Evolutionary conservation across 2,329 filamentous ascomycete genomes (phyloP).

Genomic region (Elsinoe necatrix): DNA sequence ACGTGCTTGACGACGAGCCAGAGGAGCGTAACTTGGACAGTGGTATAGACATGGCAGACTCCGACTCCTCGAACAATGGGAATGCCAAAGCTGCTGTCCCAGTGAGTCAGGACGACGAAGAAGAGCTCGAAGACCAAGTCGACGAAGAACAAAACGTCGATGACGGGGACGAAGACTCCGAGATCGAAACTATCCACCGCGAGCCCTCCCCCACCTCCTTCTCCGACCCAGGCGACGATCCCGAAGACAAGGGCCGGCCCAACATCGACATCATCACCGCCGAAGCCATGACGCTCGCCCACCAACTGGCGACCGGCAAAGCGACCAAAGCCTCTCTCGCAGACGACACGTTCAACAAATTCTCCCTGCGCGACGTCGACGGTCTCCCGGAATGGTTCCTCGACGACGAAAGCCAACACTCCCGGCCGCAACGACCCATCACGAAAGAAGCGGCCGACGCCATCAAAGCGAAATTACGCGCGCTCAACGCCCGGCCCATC

Average conservation of each 20-base stretch:
- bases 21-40: constrained; percentile 37
- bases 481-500: constrained; percentile 90
- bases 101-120: constrained; percentile 29
- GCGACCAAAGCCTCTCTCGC: constrained; percentile 70
- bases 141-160: constrained; percentile 29
- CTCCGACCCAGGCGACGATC: constrained; percentile 43
- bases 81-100: constrained; percentile 20
- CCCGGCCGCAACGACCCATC: constrained; percentile 78
- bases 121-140: constrained; percentile 26
- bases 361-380: constrained; percentile 80
- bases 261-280: constrained; percentile 99
- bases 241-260: constrained; percentile 49
- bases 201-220: constrained; percentile 48
- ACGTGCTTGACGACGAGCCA: constrained; percentile 50
- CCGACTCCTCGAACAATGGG: constrained; percentile 23
- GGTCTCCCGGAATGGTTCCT: constrained; percentile 96
- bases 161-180: constrained; percentile 47
- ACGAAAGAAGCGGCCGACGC: constrained; percentile 80
- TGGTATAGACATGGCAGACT: constrained; percentile 30
- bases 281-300: constrained; percentile 95
- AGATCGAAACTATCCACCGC: constrained; percentile 52
- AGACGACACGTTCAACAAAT: constrained; percentile 91
- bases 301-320: constrained; percentile 79
- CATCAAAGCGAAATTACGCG: constrained; percentile 89
- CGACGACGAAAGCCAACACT: constrained; percentile 80